Base-by-base conservation (phyloP, 2,329 filamentous ascomycete species). In the Aaosphaeria arxii region DNA sequence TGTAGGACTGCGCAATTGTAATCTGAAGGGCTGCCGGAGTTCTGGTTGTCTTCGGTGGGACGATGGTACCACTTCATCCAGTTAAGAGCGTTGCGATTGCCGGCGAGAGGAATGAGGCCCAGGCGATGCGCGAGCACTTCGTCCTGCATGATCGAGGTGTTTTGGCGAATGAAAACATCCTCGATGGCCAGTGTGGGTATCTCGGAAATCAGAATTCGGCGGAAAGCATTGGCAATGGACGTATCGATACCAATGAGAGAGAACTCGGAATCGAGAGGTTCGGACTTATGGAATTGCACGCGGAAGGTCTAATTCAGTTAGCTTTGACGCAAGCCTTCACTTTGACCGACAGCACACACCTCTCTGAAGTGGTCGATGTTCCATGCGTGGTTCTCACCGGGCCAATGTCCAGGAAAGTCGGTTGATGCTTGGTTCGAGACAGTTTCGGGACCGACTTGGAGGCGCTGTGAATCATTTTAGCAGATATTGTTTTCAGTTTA, bases 71-170 rank as follows among this genome's bases (percentile, higher is more conserved):
- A 95, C 67, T 85, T 85, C 74, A 97, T 79, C 77, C 85, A 91
- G 59, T 87, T 83, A 47, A 99, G 77, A 44, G 89, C 91, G 47
- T 88, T 80, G 55, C 85, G 83, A 52, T 84, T 83, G 57, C 89
- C 94, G 56, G 86, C 87, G 59, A 99, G 86, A 13, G 95, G 94
- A 46, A 99, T 87, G 41, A 99, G 83, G 50, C 94, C 94, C 31
- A 99, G 79, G 40, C 94, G 83, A 70, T 94, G 89, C 11, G 91
- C 87, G 44, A 99, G 85, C 4, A 99, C 92, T 76, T 99, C 94
- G 68, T 99, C 94, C 71, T 97, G 92, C 63, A 99, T 94, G 33
- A 99, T 91, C 5, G 90, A 96, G 44, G 92, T 97, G 78, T 99
- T 99, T 78, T 96, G 95, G 69, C 89, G 83, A 55, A 97, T 85